Evolutionary conservation across 2,329 filamentous ascomycete species (phyloP), one percentile per base, ranked within the genome.

Genomic region (Aaosphaeria arxii): DNA sequence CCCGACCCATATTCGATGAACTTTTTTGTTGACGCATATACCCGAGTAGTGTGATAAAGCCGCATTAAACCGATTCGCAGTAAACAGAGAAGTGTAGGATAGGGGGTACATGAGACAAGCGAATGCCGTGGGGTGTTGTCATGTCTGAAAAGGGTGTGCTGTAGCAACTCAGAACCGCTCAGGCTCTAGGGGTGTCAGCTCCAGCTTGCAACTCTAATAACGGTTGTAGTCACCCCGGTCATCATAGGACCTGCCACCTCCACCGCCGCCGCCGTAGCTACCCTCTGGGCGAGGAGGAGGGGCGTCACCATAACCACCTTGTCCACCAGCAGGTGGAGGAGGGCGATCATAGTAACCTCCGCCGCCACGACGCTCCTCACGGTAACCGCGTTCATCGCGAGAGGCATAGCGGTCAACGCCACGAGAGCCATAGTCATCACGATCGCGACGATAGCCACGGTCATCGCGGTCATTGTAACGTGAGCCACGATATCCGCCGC

Each of bases 331-430:
- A 35, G 66, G 58, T 28, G 65, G 64, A 51, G 70, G 67, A 58
- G 80, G 77, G 59, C 77, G 77, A 55, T 79, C 76, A 56, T 81
- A 80, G 65, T 80, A 80, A 53, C 84, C 80, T 54, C 84, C 73
- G 46, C 79, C 78, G 55, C 83, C 82, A 48, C 82, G 80, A 52
- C 83, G 80, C 55, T 83, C 70, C 49, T 78, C 77, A 57, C 86
- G 82, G 52, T 86, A 84, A 58, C 79, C 79, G 57, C 83, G 82
- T 49, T 85, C 77, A 47, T 68, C 71, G 45, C 71, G 51, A 31
- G 53, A 52, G 31, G 56, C 72, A 55, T 75, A 74, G 48, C 67
- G 63, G 45, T 64, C 59, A 48, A 66, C 64, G 40, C 59, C 55
- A 45, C 55, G 55, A 32, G 50, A 51, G 46, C 57, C 53, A 44